These are phyloP conservation scores for Hydrangea macrophylla DNA, from an alignment of 148 eudicot species.

Conservation along the genomic window DNA sequence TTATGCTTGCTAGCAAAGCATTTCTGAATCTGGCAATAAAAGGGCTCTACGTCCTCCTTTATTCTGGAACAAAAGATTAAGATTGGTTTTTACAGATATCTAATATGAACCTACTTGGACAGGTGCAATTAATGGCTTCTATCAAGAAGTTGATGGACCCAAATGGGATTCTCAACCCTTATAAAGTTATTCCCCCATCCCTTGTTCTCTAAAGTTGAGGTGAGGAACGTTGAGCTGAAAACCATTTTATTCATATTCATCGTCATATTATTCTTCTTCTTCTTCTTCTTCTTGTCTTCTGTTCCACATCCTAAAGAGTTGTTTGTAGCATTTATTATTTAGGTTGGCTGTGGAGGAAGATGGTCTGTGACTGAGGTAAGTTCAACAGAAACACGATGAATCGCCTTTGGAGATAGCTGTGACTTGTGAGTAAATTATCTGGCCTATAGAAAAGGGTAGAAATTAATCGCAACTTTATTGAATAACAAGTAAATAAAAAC, in stretches of 20 bases:
- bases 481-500: not conserved
- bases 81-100: not conserved
- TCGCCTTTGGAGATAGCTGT: not conserved
- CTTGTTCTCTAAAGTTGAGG: constrained; percentile 31
- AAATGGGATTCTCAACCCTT: constrained; percentile 81
- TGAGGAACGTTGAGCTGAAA: constrained; percentile 4
- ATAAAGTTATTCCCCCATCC: constrained; percentile 82
- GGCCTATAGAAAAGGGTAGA: not conserved
- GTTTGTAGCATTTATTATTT: not conserved
- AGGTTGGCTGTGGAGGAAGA: not conserved
- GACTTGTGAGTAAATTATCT: too few species aligned
- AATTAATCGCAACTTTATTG: not conserved
- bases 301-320: too few species aligned
- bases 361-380: not conserved
- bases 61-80: not conserved
- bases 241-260: not conserved
- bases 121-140: constrained; percentile 83
- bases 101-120: constrained; percentile 10
- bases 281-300: too few species aligned
- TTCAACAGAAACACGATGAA: not conserved
- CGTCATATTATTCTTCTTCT: not conserved
- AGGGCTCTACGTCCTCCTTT: not conserved
- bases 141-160: constrained; percentile 85
- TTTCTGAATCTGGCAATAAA: too few species aligned
- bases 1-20: not conserved